These are phyloP conservation scores for Piloderma croceum DNA, from an alignment of 768 basidiomycete genomes.

Conservation along the genomic window DNA sequence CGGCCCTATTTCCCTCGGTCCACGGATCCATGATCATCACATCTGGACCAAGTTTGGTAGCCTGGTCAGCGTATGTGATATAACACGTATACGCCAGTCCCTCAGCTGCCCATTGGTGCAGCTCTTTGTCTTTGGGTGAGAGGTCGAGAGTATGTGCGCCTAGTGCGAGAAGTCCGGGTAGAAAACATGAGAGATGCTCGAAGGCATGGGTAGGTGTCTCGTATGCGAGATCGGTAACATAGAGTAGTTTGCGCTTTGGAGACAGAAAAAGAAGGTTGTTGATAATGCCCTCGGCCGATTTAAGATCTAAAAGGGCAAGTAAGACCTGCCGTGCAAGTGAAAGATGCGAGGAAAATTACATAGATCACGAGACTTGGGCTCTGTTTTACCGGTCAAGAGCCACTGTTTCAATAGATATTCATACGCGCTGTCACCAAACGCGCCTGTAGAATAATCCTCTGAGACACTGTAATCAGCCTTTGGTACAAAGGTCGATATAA, in stretches of 20 bases:
- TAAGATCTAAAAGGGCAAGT: constrained; percentile 35
- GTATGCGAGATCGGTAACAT: constrained; percentile 46
- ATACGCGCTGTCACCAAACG: constrained; percentile 57
- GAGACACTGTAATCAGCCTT: constrained; percentile 12
- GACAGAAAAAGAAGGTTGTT: constrained; percentile 54
- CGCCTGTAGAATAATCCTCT: constrained; percentile 49
- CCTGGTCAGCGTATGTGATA: constrained; percentile 34
- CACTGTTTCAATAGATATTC: constrained; percentile 67
- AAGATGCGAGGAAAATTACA: constrained; percentile 34
- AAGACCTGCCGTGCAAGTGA: background rate
- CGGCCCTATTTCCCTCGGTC: constrained; percentile 11
- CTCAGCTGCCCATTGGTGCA: constrained; percentile 56
- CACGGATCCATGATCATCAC: constrained; percentile 16
- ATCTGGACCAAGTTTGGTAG: constrained; percentile 27
- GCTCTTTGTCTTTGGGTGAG: constrained; percentile 25
- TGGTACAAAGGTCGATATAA: background rate
- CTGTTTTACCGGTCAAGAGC: constrained; percentile 42
- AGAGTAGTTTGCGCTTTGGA: constrained; percentile 52
- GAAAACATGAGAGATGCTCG: constrained; percentile 69
- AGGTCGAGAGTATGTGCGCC: constrained; percentile 49
- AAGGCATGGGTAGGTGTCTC: constrained; percentile 36
- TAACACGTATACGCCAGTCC: constrained; percentile 59
- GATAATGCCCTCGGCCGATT: constrained; percentile 47
- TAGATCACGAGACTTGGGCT: constrained; percentile 42
- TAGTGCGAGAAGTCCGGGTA: constrained; percentile 59